A percentile compares a stretch with the other conserved stretches of the same genome.
Evolutionary conservation across 2,329 filamentous ascomycete species (phyloP).

Genomic region (Penicillium sp.): DNA sequence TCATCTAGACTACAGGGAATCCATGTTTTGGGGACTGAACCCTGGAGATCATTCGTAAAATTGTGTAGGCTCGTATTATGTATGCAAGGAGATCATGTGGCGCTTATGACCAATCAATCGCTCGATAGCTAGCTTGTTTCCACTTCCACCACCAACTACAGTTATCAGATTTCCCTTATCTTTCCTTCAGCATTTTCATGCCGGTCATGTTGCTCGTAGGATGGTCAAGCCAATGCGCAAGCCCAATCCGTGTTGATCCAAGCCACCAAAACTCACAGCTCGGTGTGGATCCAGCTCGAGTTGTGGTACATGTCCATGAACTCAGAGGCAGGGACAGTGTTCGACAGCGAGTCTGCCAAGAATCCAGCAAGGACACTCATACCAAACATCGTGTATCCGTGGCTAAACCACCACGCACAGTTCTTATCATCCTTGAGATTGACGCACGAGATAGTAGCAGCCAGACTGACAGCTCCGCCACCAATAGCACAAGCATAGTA

Average conservation of each 20-base stretch:
- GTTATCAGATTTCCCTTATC: neutral
- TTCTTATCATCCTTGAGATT: neutral
- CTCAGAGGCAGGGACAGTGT: neutral
- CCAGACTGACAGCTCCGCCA: neutral
- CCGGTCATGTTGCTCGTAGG: neutral
- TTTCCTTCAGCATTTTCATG: neutral
- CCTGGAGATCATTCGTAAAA: too few relatives aligned
- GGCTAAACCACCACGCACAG: neutral
- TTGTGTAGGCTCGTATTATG: too few relatives aligned
- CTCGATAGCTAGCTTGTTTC: neutral
- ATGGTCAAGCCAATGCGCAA: neutral
- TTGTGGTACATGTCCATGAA: neutral
- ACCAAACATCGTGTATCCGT: neutral
- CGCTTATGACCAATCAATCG: neutral
- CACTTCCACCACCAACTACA: neutral
- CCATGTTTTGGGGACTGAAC: too few relatives aligned
- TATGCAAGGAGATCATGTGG: too few relatives aligned
- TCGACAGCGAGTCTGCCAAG: neutral
- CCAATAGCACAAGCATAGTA: neutral
- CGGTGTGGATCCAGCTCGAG: neutral
- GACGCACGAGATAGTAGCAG: neutral
- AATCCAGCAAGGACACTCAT: neutral
- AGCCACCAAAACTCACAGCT: neutral
- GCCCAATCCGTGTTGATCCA: neutral
- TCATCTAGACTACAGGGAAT: too few relatives aligned